Conservation (phyloP, 768 basidiomycete species). For the Suillus placidus region DNA sequence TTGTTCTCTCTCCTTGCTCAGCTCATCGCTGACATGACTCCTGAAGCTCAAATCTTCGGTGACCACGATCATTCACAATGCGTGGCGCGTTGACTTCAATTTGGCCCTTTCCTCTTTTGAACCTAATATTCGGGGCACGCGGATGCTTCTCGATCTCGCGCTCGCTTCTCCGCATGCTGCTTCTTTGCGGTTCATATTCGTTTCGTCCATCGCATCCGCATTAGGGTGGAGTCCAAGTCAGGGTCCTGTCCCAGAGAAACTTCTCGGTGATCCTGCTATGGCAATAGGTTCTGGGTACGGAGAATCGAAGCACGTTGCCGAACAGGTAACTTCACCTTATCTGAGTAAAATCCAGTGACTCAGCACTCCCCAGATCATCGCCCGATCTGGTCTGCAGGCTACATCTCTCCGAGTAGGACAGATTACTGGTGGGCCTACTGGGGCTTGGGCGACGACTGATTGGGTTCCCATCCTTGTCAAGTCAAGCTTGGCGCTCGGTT, state of each 20-base stretch:
- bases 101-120: constrained; percentile 38
- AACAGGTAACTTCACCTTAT: constrained; percentile 26
- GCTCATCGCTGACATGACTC: background rate
- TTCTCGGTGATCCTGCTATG: constrained; percentile 25
- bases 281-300: constrained; percentile 38
- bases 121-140: constrained; percentile 32
- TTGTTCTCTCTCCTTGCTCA: constrained; percentile 5
- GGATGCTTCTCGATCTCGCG: constrained; percentile 35
- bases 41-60: constrained; percentile 18
- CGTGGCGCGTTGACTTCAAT: constrained; percentile 44
- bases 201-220: constrained; percentile 17
- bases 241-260: constrained; percentile 38
- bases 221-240: constrained; percentile 20
- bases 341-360: constrained; percentile 27
- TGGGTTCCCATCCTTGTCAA: constrained; percentile 39
- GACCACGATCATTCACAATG: constrained; percentile 37
- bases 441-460: constrained; percentile 34
- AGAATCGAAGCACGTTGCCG: constrained; percentile 39
- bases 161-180: constrained; percentile 27
- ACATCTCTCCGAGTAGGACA: constrained; percentile 34
- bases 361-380: constrained; percentile 20
- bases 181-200: constrained; percentile 20
- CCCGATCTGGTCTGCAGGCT: constrained; percentile 20
- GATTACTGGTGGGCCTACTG: constrained; percentile 33
- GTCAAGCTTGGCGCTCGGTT: constrained; percentile 25